phyloP scores from a whole-genome alignment of 768 basidiomycete genomes.

The Porphyrellus cyaneotinctus region DNA sequence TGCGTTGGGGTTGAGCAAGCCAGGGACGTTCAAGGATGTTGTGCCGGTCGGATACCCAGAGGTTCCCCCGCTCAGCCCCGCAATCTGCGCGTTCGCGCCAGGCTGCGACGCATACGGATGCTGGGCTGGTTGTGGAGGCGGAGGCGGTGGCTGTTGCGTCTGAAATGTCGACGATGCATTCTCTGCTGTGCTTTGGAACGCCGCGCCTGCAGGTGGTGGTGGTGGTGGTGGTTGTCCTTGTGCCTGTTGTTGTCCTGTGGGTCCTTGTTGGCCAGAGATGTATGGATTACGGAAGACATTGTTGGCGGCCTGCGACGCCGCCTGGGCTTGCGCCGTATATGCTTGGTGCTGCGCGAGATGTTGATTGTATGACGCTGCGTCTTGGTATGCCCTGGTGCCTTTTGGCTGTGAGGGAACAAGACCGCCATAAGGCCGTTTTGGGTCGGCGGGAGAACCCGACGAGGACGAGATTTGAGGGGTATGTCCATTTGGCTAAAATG shows the following conservation, averaged over 20 bases:
- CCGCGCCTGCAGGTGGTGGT: constrained; percentile 8
- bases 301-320: constrained; percentile 65
- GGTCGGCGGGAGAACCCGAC: constrained; percentile 43
- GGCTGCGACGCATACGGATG: constrained; percentile 28
- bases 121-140: constrained; percentile 19
- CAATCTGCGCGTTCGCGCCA: constrained; percentile 15
- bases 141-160: constrained; percentile 30
- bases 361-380: constrained; percentile 92
- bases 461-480: constrained; percentile 26
- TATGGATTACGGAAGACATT: constrained; percentile 78
- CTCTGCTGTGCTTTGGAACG: constrained; percentile 24
- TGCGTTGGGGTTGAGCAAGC: constrained; percentile 43
- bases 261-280: constrained; percentile 48
- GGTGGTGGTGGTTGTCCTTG: constrained; percentile 13
- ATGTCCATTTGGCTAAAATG: constrained; percentile 49
- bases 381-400: constrained; percentile 80
- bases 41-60: constrained; percentile 18
- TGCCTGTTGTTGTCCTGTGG: constrained; percentile 31
- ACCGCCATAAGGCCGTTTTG: constrained; percentile 91
- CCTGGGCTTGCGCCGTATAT: constrained; percentile 83
- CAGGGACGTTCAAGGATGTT: constrained; percentile 18
- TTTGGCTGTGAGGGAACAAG: constrained; percentile 87
- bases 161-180: constrained; percentile 16
- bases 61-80: constrained; percentile 17
- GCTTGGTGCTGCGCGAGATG: constrained; percentile 93